These are phyloP conservation scores for Rhizopus delemar DNA, from an alignment of 371 early-diverging fungal species.

Conservation along the genomic window DNA sequence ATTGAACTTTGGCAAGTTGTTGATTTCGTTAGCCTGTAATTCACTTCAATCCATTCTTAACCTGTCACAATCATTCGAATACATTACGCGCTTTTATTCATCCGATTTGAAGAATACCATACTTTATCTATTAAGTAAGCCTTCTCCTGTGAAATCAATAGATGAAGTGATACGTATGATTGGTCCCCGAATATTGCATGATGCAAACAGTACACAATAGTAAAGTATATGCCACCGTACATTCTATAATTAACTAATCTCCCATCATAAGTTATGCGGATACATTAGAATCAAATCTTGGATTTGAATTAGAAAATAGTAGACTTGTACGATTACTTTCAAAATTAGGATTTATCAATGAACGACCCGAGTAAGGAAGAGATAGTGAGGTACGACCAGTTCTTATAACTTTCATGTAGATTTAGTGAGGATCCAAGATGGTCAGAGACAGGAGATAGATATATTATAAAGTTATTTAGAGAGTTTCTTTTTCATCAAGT, in stretches of 20 bases:
- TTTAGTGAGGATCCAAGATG: conserved; percentile 89
- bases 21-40: conserved; percentile 80
- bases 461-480: conserved; percentile 92
- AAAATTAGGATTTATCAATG: conserved; percentile 93
- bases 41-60: conserved; percentile 68
- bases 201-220: conserved; percentile 72
- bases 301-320: conserved; percentile 86
- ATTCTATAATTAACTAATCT: not conserved
- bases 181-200: conserved; percentile 76
- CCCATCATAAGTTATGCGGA: conserved; percentile 64
- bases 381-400: not conserved
- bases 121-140: conserved; percentile 77
- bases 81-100: conserved; percentile 73
- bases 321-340: conserved; percentile 79
- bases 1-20: conserved; percentile 83
- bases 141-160: conserved; percentile 70
- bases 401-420: conserved; percentile 30
- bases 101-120: conserved; percentile 81
- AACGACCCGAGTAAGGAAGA: conserved; percentile 81
- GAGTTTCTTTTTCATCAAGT: conserved; percentile 97
- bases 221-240: conserved; percentile 29
- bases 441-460: conserved; percentile 96
- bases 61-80: conserved; percentile 74
- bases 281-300: conserved; percentile 73
- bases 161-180: conserved; percentile 85